These are phyloP conservation scores for Boletus huronensis DNA, from an alignment of 768 basidiomycete species.

Conservation along the genomic window DNA sequence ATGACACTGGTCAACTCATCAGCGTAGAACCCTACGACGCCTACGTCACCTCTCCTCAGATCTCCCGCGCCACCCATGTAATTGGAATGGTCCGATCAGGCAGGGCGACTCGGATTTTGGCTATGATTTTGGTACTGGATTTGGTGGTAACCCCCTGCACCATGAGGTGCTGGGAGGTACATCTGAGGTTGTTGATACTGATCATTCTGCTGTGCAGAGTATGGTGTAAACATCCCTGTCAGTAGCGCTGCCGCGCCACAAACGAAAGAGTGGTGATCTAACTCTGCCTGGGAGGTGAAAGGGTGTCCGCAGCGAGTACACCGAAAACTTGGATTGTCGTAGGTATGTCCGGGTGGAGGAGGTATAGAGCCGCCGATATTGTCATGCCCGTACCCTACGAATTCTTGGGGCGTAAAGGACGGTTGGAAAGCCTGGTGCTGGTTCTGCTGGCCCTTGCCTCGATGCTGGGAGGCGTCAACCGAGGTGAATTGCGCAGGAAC, in stretches of 20 bases:
- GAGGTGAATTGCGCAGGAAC: not conserved
- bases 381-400: not conserved
- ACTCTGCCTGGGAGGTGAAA: slow-evolving; percentile 6
- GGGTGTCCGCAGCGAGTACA: slow-evolving; percentile 17
- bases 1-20: not conserved
- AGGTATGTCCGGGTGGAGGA: not conserved
- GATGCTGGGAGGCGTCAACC: not conserved
- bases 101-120: not conserved
- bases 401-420: not conserved
- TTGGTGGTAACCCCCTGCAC: not conserved
- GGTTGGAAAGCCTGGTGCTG: not conserved
- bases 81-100: not conserved
- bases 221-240: slow-evolving; percentile 13
- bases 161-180: not conserved
- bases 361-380: not conserved
- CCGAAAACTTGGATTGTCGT: not conserved
- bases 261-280: slow-evolving; percentile 6
- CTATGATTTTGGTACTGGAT: not conserved
- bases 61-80: not conserved
- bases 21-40: not conserved
- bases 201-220: not conserved
- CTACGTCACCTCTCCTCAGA: not conserved
- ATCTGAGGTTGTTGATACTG: not conserved
- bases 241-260: slow-evolving; percentile 15
- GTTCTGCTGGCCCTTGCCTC: not conserved